Base-by-base conservation (phyloP, 345 rosid genomes). In the Moringa oleifera region DNA sequence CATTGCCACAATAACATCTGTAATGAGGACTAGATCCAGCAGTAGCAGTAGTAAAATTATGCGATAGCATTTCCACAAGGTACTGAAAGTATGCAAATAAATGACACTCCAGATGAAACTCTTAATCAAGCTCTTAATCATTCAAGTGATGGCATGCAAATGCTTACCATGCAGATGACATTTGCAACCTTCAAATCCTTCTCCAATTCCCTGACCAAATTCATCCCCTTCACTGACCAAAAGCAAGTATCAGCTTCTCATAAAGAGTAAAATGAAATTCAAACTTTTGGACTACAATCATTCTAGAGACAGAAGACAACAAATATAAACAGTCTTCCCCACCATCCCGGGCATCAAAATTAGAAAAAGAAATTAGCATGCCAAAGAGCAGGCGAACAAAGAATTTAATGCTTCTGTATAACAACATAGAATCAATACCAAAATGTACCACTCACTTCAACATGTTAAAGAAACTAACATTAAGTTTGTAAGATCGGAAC, bases 151-250 rank as follows among this genome's bases (percentile, higher is more conserved):
- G 63, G 51, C 15, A 52, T 18, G 46, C 46, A 63, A 49, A 59
- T 55, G 55, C 87, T 75, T 79, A 88, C 99, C 95, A 76, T 94
- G 82, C 96, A 88, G 67, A 94, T 94, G 57, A 94, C 92, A 73
- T 83, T 88, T 15, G 99, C 96, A 76, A 94, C 73, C 95, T 90
- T 88, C 79, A 94, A 82, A 79, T 94, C 99, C 68, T 80, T 94
- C 78, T 94, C 99, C 78, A 94, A 78, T 74, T 94, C 99, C 65
- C 97, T 83, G 62, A 94, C 97, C 83, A 94, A 79, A 83, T 94
- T 73, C 97, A 94, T 90, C 78, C 99, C 99, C 93, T 94, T 90
- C 96, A 94, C 99, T 94, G 97, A 73, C 87, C 89, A 88, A 79
- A 73, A 81, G 78, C 68, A 80, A 66, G 62, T 57, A 75, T 71